Conservation (phyloP, 176 grass and related monocot genomes). For the Hordeum vulgare region MorexV3_pseudomolecules_assembly NC_058519.1:515148329-515148828, state of each 20-base stretch:
- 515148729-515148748: neutral
- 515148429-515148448: neutral
- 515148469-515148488: constrained; percentile 42
- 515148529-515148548: constrained; percentile 62
- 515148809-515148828: neutral
- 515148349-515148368: constrained; percentile 36
- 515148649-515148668: neutral
- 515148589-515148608: constrained; percentile 21
- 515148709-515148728: neutral
- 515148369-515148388: neutral
- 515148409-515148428: neutral
- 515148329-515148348: constrained; percentile 78
- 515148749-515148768: constrained; percentile 1
- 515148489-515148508: constrained; percentile 77
- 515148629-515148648: neutral
- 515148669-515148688: neutral
- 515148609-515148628: neutral
- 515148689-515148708: neutral
- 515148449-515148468: neutral
- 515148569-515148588: constrained; percentile 46
- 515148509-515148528: constrained; percentile 72
- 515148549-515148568: constrained; percentile 77
- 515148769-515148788: neutral
- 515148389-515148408: neutral
- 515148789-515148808: neutral